phyloP scores from a whole-genome alignment of 495 filamentous ascomycete genomes.

The Lasiosphaeria hispida region DNA sequence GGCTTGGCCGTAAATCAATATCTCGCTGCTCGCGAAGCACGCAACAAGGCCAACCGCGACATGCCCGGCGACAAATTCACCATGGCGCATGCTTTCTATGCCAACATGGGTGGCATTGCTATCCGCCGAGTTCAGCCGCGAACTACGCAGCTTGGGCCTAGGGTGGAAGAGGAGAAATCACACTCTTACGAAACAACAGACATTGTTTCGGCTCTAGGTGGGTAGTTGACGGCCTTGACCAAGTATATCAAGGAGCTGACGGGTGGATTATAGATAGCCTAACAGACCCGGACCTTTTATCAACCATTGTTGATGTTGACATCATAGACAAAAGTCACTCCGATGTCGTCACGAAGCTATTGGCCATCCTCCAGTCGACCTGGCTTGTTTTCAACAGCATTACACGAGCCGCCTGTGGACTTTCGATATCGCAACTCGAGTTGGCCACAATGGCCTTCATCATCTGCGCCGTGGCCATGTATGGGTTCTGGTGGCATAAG shows the following conservation, averaged over 20 bases:
- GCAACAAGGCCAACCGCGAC: background rate
- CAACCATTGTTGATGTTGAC: background rate
- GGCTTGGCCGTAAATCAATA: constrained; percentile 12
- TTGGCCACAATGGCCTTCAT: constrained; percentile 35
- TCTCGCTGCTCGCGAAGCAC: background rate
- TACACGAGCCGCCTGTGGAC: constrained; percentile 19
- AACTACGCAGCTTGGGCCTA: too few species aligned
- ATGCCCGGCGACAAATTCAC: background rate
- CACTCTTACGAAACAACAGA: background rate
- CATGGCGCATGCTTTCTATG: constrained; percentile 19
- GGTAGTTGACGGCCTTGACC: too few species aligned
- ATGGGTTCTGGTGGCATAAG: constrained; percentile 40
- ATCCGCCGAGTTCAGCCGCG: background rate
- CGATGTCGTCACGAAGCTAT: constrained; percentile 29
- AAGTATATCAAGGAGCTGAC: too few species aligned
- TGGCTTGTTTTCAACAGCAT: constrained; percentile 39
- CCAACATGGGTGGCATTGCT: constrained; percentile 17
- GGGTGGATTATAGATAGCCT: background rate
- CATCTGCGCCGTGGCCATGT: constrained; percentile 36
- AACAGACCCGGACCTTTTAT: background rate
- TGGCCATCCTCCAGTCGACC: constrained; percentile 35
- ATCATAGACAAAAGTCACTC: constrained; percentile 36
- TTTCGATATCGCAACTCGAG: constrained; percentile 37
- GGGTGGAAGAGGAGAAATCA: background rate
- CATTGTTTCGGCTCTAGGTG: too few species aligned